These are phyloP conservation scores for Alliaria petiolata DNA, from an alignment of 345 rosid genomes.

Conservation along the genomic window DNA sequence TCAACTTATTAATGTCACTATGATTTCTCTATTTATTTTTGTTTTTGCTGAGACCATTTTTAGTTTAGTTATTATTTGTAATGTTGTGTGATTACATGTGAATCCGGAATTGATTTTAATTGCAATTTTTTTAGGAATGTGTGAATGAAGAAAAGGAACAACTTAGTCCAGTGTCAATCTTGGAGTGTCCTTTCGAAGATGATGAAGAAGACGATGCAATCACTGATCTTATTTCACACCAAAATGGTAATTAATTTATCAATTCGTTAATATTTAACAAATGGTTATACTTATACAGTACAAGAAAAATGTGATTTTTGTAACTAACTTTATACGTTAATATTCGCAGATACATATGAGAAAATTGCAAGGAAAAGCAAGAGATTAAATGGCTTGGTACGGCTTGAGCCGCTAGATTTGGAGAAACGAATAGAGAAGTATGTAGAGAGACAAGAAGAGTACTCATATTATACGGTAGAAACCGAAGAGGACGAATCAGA, in stretches of 20 bases:
- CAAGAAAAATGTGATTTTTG: background rate
- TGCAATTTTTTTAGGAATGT: constrained; percentile 40
- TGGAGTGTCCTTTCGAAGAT: constrained; percentile 72
- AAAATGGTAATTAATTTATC: background rate
- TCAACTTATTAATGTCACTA: constrained; percentile 18
- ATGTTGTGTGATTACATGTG: background rate
- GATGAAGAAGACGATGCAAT: background rate
- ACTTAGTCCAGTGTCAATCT: constrained; percentile 74
- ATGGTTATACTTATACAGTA: background rate
- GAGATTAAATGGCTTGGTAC: constrained; percentile 39
- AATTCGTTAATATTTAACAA: background rate
- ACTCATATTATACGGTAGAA: constrained; percentile 5
- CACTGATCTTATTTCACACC: background rate
- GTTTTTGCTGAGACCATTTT: background rate
- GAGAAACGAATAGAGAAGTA: constrained; percentile 48
- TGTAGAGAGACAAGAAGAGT: constrained; percentile 25
- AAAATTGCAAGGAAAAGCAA: constrained; percentile 37
- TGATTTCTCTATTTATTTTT: background rate
- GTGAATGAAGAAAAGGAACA: constrained; percentile 65
- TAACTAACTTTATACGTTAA: background rate
- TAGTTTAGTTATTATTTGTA: background rate
- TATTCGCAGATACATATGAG: constrained; percentile 42
- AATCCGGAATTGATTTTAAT: background rate
- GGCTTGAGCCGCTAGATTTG: constrained; percentile 54
- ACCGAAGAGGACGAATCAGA: constrained; percentile 9